A percentile compares a stretch with the other conserved stretches of the same genome.
Conservation (phyloP, 345 rosid species). For the Rhodomyrtus tomentosa region DNA sequence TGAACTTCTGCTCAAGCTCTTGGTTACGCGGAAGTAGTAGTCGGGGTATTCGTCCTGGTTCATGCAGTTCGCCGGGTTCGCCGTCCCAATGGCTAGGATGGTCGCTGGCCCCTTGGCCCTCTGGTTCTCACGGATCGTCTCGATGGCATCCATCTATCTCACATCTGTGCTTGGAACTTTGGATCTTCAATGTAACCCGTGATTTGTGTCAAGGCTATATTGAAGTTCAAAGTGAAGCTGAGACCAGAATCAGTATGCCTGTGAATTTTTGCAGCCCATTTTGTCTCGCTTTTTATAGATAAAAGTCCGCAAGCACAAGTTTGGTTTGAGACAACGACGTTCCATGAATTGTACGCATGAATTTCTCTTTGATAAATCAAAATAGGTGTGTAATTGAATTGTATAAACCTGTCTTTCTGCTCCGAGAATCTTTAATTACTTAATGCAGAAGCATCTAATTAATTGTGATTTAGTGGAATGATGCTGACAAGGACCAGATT, state of each 20-base stretch:
- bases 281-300: background rate
- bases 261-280: background rate
- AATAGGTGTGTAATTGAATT: too few species aligned
- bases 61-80: slow-evolving; percentile 1
- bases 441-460: too few species aligned
- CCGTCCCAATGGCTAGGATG: slow-evolving; percentile 12
- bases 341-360: too few species aligned
- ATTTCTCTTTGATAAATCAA: too few species aligned
- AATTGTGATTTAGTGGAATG: too few species aligned
- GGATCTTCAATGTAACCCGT: background rate
- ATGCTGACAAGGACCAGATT: too few species aligned
- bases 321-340: too few species aligned
- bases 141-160: background rate
- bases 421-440: too few species aligned
- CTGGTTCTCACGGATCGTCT: background rate
- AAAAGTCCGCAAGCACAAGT: too few species aligned
- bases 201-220: background rate
- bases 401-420: too few species aligned
- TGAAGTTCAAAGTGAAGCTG: background rate
- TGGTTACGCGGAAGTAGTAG: slow-evolving; percentile 1
- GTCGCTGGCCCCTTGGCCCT: background rate
- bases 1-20: slow-evolving; percentile 11
- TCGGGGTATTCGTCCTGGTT: slow-evolving; percentile 1
- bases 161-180: background rate
- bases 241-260: background rate